phyloP scores from a whole-genome alignment of 768 basidiomycete species.

The Candolleomyces eurysporus region DNA sequence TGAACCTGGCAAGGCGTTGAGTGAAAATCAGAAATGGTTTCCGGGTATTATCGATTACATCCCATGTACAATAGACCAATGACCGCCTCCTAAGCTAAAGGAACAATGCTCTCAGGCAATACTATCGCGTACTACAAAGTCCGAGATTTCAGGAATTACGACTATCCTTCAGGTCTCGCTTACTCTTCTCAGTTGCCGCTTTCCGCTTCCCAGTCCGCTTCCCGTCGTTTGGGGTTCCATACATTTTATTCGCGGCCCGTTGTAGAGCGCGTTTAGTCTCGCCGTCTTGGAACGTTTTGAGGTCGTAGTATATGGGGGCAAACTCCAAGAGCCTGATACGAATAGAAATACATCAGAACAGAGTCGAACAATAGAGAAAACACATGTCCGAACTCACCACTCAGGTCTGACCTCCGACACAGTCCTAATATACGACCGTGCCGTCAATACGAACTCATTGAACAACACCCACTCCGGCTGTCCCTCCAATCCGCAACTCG shows the following conservation, averaged over 20 bases:
- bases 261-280: slow-evolving; percentile 68
- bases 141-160: too few species aligned
- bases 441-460: slow-evolving; percentile 87
- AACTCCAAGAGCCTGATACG: slow-evolving; percentile 36
- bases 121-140: too few species aligned
- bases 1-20: too few species aligned
- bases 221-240: slow-evolving; percentile 32
- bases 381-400: slow-evolving; percentile 50
- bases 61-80: too few species aligned
- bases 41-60: too few species aligned
- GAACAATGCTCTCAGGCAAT: too few species aligned
- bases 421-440: slow-evolving; percentile 84
- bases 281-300: slow-evolving; percentile 59
- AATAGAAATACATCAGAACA: neutral
- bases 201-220: too few species aligned
- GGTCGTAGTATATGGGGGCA: slow-evolving; percentile 64
- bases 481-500: slow-evolving; percentile 80
- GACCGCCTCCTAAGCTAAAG: too few species aligned
- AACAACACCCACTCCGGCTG: slow-evolving; percentile 89
- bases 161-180: too few species aligned
- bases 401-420: slow-evolving; percentile 85
- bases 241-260: slow-evolving; percentile 51
- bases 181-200: too few species aligned
- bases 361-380: too few species aligned
- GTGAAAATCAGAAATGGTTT: too few species aligned